These are phyloP conservation scores for Boletus speciosus DNA, from an alignment of 768 basidiomycete species.

Conservation along the genomic window DNA sequence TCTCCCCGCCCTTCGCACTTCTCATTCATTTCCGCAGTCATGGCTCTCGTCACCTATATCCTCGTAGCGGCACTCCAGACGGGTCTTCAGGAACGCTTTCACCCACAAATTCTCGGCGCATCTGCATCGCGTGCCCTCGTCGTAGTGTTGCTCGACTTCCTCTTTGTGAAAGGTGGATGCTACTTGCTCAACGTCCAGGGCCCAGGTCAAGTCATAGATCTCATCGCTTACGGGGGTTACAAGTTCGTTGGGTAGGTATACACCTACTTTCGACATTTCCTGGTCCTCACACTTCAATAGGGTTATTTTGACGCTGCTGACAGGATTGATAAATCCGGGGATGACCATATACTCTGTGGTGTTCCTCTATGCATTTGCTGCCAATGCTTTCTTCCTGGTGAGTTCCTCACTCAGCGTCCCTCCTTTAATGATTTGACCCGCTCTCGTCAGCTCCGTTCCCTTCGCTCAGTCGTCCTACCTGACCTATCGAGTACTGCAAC, in stretches of 20 bases:
- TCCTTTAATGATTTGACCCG: background rate
- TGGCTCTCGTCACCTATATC: slow-evolving; percentile 96
- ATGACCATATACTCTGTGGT: slow-evolving; percentile 62
- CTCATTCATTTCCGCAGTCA: slow-evolving; percentile 48
- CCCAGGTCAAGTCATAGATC: slow-evolving; percentile 65
- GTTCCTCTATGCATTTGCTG: slow-evolving; percentile 82
- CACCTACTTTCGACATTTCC: background rate
- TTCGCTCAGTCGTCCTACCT: slow-evolving; percentile 88
- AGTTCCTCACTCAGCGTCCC: slow-evolving; percentile 21
- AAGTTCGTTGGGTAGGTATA: slow-evolving; percentile 87
- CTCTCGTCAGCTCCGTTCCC: slow-evolving; percentile 78
- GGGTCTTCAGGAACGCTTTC: slow-evolving; percentile 78
- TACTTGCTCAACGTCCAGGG: slow-evolving; percentile 89
- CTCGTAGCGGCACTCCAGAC: slow-evolving; percentile 83
- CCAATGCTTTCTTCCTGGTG: slow-evolving; percentile 93
- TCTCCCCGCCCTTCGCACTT: background rate
- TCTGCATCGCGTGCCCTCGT: slow-evolving; percentile 80
- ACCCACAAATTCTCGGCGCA: slow-evolving; percentile 85
- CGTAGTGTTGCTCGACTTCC: slow-evolving; percentile 85
- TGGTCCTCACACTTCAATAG: slow-evolving; percentile 37
- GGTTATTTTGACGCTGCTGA: slow-evolving; percentile 78
- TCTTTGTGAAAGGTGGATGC: slow-evolving; percentile 86
- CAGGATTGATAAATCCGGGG: slow-evolving; percentile 60
- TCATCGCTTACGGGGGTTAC: slow-evolving; percentile 93
- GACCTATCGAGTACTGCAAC: slow-evolving; percentile 51